Evolutionary conservation across 495 filamentous ascomycete species (phyloP), one percentile per base, ranked within the genome.

Genomic region (Penicillium paradoxum): DNA sequence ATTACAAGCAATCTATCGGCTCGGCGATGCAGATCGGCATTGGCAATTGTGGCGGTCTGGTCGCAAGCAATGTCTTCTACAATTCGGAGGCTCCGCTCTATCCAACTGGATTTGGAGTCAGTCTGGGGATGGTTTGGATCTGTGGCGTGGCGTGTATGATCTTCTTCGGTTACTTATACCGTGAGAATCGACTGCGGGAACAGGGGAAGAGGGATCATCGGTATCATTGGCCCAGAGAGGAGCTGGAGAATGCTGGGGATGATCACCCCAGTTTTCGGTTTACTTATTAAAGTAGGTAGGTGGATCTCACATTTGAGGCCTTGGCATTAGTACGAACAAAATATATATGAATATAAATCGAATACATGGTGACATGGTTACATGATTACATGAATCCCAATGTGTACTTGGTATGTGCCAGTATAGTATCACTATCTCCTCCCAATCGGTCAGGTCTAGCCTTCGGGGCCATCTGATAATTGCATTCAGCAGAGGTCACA

Each of bases 261-360:
- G 79, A 78, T 48, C 79, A 83, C 67, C 82, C 81, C 6, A 67
- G 67, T 21, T 83, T 82, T 53, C 61, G 79, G 47, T 83, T 78
- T 55, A 77, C 73, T 15, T 75, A 76, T 60, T 77, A 56, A 29
- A 10, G 13, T 14, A 8, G 29, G 2, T 4, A 13, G 32, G 19
- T 11, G 6, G 6, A 37, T 37, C n/a, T 32, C 34, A 8, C 4
- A 44, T 14, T 36, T 17, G 24, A 44, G 27, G 6, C 6, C n/a
- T n/a, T n/a, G n/a, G n/a, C n/a, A n/a, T n/a, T n/a, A n/a, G n/a
- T n/a, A n/a, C n/a, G n/a, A n/a, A n/a, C n/a, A n/a, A n/a, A n/a
- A n/a, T n/a, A n/a, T n/a, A n/a, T n/a, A n/a, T n/a, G n/a, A n/a
- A n/a, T n/a, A n/a, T n/a, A n/a, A n/a, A n/a, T n/a, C n/a, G n/a